Percentiles rank a stretch among this genome's conserved stretches.
phyloP scores from a whole-genome alignment of 148 eudicot species.

The Vaccinium macrocarpon region DNA sequence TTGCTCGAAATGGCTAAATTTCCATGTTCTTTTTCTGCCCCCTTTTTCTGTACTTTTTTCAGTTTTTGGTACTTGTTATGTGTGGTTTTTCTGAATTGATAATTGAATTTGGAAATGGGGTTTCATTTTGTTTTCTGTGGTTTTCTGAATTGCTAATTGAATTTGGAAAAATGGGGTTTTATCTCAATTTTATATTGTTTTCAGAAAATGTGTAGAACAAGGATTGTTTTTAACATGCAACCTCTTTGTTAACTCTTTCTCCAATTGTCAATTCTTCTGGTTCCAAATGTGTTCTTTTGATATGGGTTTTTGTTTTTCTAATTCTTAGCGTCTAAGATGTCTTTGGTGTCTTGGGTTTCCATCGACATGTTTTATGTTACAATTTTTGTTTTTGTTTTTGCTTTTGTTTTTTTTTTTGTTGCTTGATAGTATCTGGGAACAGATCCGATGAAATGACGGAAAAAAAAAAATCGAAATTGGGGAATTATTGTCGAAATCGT shows the following conservation, averaged over 20 bases:
- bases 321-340: not conserved
- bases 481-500: not conserved
- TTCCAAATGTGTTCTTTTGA: not conserved
- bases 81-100: not conserved
- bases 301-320: constrained; percentile 5
- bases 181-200: not conserved
- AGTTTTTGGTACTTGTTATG: not conserved
- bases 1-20: constrained; percentile 5
- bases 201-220: too few species aligned
- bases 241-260: not conserved
- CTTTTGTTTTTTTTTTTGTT: not conserved
- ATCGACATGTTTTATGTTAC: not conserved
- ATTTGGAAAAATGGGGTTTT: not conserved
- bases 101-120: not conserved
- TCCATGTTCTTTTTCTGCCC: not conserved
- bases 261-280: not conserved
- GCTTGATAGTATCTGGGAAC: not conserved
- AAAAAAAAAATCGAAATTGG: not conserved
- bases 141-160: not conserved
- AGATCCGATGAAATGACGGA: not conserved
- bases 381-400: not conserved
- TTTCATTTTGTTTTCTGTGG: not conserved
- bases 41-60: not conserved
- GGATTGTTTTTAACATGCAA: not conserved
- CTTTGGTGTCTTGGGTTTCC: constrained; percentile 2